These are phyloP conservation scores for Eremochloa ophiuroides DNA, from an alignment of 176 grass and related monocot genomes.

Conservation along the genomic window DNA sequence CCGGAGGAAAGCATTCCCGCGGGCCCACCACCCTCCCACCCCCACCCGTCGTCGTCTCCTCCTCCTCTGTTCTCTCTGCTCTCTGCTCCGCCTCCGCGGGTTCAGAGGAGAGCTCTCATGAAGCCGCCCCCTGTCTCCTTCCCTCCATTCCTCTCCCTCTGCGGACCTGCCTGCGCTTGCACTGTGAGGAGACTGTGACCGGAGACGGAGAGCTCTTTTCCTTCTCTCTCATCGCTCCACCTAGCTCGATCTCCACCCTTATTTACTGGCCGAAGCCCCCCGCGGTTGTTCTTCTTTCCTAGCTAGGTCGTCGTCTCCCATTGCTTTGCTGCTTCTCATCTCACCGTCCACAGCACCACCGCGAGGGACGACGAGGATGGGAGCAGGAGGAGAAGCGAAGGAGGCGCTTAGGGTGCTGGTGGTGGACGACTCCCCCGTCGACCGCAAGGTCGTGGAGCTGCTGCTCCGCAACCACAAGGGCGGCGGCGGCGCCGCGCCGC, in stretches of 20 bases:
- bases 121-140: background rate
- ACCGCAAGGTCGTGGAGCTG: slow-evolving; percentile 64
- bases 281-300: background rate
- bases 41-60: background rate
- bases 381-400: slow-evolving; percentile 2
- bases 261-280: background rate
- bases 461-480: slow-evolving; percentile 50
- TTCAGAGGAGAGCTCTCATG: background rate
- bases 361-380: background rate
- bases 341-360: background rate
- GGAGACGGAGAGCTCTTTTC: background rate
- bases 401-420: slow-evolving; percentile 66
- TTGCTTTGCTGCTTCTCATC: background rate
- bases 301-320: background rate
- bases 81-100: background rate
- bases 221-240: background rate
- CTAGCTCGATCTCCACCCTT: background rate
- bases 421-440: slow-evolving; percentile 80
- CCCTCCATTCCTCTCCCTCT: background rate
- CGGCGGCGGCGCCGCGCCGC: slow-evolving; percentile 17
- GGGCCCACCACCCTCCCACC: slow-evolving; percentile 13
- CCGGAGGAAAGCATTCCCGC: slow-evolving; percentile 50
- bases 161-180: too few relatives aligned
- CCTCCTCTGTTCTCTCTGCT: background rate
- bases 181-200: slow-evolving; percentile 13